Base-by-base conservation (phyloP, 805 yeast genomes). In the Lachancea nothofagi region DNA sequence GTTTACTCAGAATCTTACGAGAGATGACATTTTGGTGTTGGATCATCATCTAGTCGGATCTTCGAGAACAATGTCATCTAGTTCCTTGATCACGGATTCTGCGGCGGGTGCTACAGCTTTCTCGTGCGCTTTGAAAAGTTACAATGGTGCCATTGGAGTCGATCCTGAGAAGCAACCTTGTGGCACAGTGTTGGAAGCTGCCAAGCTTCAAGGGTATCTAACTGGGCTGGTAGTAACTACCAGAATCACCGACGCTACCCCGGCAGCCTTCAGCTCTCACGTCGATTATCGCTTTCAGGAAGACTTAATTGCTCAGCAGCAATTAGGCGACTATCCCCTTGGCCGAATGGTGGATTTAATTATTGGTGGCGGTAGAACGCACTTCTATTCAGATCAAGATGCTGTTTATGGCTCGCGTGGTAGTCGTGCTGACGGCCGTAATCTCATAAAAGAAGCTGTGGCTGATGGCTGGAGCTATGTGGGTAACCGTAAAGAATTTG, bases 31-130 rank as follows among this genome's bases (percentile, higher is more conserved):
- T 14, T 67, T 86, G 47, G 61, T 66, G 7, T 53, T 88, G 21
- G 96, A 88, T 61, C 66, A 73, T 43, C 75, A 80, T 56, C 64
- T 87, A 33, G 73, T 88, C 38, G 97, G 97, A 20, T 72, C 83
- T 18, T 83, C 94, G 7, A 73, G 97, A 50, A 89, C 97, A 0
- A 71, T 88, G 45, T 83, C 95, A 13, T 75, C 77, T 19, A 68
- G 71, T 47, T 83, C 95, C 1, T 67, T 84, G 51, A 76, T 89
- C 44, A 89, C 97, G 0, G 97, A 89, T 59, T 84, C 95, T 21
- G 97, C 97, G 8, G 97, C 97, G 2, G 97, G 96, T 12, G 97
- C 96, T 12, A 87, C 96, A 10, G 96, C 95, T 1, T 89, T 88
- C 54, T 71, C 95, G 0, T 86, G 96, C 61, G 90, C 79, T 5